Conservation (phyloP, 169 alveolate genomes). For the Plasmodium billcollinsi region DNA sequence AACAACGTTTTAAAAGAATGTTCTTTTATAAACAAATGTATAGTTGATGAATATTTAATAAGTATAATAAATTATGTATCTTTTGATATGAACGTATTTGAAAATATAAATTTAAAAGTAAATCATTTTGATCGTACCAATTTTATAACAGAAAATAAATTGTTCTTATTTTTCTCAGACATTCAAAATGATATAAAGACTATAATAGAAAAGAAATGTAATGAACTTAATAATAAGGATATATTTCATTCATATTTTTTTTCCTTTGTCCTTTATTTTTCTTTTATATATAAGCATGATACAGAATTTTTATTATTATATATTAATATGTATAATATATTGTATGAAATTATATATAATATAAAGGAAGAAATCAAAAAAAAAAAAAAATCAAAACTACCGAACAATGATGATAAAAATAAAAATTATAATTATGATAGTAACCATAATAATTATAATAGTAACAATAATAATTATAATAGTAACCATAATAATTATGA, state of each 20-base stretch:
- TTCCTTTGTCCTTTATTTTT: conserved; percentile 31
- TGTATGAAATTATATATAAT: conserved; percentile 63
- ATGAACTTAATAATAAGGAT: conserved; percentile 35
- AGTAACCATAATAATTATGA: too few species aligned
- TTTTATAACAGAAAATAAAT: conserved; percentile 18
- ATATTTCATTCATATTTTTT: conserved; percentile 47
- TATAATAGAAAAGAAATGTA: conserved; percentile 18
- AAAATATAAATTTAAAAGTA: conserved; percentile 17
- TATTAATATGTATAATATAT: conserved; percentile 53
- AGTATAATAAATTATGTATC: conserved; percentile 8
- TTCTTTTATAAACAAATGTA: conserved; percentile 24
- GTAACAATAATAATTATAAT: too few species aligned
- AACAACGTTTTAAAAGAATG: conserved; percentile 28
- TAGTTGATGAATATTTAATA: conserved; percentile 27
- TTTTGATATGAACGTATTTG: conserved; percentile 38
- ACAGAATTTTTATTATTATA: conserved; percentile 45
- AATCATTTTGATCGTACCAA: conserved; percentile 24
- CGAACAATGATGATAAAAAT: not conserved
- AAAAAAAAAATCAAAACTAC: conserved; percentile 2
- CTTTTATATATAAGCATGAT: conserved; percentile 37
- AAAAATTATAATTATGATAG: not conserved
- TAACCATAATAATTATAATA: too few species aligned
- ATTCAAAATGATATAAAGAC: conserved; percentile 32
- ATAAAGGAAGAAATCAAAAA: conserved; percentile 48
- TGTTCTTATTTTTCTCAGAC: conserved; percentile 12